Conservation (phyloP, 2,329 filamentous ascomycete species). For the Salinomyces thailandicus region DNA sequence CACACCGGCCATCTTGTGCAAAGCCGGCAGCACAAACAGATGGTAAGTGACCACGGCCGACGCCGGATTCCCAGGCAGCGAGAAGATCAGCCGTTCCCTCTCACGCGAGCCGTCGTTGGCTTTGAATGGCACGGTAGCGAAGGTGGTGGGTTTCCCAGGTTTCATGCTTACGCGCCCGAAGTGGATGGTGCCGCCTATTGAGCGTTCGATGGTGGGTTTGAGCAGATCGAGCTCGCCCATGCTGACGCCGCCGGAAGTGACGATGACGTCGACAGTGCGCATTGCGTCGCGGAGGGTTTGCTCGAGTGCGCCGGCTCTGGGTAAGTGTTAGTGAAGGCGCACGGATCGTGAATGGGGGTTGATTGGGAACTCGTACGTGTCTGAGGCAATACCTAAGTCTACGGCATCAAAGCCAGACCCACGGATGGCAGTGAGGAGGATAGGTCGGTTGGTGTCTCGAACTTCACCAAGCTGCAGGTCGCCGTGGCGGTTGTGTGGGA, state of each 20-base stretch:
- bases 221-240: slow-evolving; percentile 97
- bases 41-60: slow-evolving; percentile 89
- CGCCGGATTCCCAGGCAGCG: slow-evolving; percentile 86
- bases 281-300: slow-evolving; percentile 64
- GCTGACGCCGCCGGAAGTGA: slow-evolving; percentile 88
- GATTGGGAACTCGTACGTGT: slow-evolving; percentile 39
- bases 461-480: slow-evolving; percentile 70
- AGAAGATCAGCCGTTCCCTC: slow-evolving; percentile 63
- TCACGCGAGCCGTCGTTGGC: slow-evolving; percentile 43
- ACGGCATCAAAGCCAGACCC: slow-evolving; percentile 68
- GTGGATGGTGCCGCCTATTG: slow-evolving; percentile 83
- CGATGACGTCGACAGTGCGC: slow-evolving; percentile 64
- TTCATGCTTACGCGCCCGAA: slow-evolving; percentile 97
- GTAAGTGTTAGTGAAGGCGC: no score
- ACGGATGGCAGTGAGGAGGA: slow-evolving; percentile 64
- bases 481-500: slow-evolving; percentile 56
- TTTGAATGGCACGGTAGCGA: slow-evolving; percentile 71
- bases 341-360: slow-evolving; percentile 5
- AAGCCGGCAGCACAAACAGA: slow-evolving; percentile 78
- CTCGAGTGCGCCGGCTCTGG: slow-evolving; percentile 59
- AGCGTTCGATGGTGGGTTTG: slow-evolving; percentile 88
- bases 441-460: slow-evolving; percentile 83
- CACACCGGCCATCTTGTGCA: slow-evolving; percentile 68
- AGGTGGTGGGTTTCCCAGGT: slow-evolving; percentile 93
- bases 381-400: slow-evolving; percentile 76